Evolutionary conservation across 2,329 filamentous ascomycete species (phyloP), one percentile per base, ranked within the genome.

Genomic region (Penicillium sp.): DNA sequence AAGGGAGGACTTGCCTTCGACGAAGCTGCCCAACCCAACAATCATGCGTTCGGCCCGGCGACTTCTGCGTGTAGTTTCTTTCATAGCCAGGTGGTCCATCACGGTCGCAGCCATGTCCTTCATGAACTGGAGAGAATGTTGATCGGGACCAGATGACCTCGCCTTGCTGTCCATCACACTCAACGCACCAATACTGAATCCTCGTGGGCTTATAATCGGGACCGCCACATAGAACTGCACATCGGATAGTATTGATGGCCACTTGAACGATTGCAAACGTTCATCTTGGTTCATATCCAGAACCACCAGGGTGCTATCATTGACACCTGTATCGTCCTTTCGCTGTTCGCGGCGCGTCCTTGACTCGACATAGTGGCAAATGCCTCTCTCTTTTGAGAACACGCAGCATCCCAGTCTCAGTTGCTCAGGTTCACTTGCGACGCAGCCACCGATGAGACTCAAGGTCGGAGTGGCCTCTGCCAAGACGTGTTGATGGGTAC

Each of bases 1-100:
- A 13, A 63, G 54, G 3, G 51, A 66, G 3, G 68, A 63, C 25
- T 66, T 72, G 2, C 74, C 75, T 55, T 78, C 77, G 10, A 79
- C 73, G 48, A 79, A 81, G 10, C 72, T 66, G 0, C 75, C 76
- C 7, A 82, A 66, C 0, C 78, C 79, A 13, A 76, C 73, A 2
- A 83, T 77, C 67, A 84, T 82, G 18, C 77, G 72, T 48, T 80
- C 78, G 1, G 78, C 76, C 45, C 78, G 73, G 42, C 73, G 73
- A 42, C 78, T 76, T 47, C 81, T 75, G 9, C 75, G 72, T 5
- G 75, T 73, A 7, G 76, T 70, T 25, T 77, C 68, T 2, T 75
- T 75, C 68, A 74, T 77, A 54, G 81, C 78, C 7, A 86, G 62
- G 47, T 86, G 79, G 10, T 79, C 74, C 69, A 82, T 81, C 4